A percentile compares a stretch with the other conserved stretches of the same genome.
These are phyloP conservation scores for Xerocomellus dryophilus DNA, from an alignment of 768 basidiomycete genomes.

Conservation along the genomic window DNA sequence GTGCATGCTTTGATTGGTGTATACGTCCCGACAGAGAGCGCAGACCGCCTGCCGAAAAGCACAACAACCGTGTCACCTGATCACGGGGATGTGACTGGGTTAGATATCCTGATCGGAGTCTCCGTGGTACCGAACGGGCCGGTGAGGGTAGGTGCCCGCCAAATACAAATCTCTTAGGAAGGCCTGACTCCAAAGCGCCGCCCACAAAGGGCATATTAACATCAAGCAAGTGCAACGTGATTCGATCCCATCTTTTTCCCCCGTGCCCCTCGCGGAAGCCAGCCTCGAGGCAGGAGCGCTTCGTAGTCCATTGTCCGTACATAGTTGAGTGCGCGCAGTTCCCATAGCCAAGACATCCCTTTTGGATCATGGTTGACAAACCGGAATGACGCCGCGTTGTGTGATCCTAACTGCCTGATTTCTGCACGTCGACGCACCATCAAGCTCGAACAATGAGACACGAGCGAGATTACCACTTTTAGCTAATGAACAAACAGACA, in stretches of 20 bases:
- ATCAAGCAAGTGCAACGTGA: neutral
- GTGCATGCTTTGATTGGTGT: neutral
- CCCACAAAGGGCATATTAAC: constrained; percentile 8
- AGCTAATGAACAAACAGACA: neutral
- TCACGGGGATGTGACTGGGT: too few relatives aligned
- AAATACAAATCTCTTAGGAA: neutral
- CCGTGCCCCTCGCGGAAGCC: neutral
- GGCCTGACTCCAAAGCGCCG: neutral
- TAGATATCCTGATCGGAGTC: neutral
- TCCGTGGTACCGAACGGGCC: neutral
- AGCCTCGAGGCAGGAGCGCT: constrained; percentile 8
- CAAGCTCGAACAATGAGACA: neutral
- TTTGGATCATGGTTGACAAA: neutral
- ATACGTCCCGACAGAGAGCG: neutral
- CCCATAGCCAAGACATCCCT: neutral
- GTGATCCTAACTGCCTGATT: neutral
- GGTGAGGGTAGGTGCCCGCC: neutral
- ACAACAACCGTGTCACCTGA: too few relatives aligned
- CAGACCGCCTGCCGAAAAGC: too few relatives aligned
- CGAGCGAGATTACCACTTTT: neutral
- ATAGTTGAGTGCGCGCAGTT: neutral
- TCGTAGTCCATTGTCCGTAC: neutral
- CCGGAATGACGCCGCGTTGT: neutral
- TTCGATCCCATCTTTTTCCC: neutral
- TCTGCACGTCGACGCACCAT: neutral